A percentile compares a stretch with the other conserved stretches of the same genome.
These are phyloP conservation scores for Trichoderma hamatum DNA, from an alignment of 2,329 filamentous ascomycete species.

Conservation along the genomic window DNA sequence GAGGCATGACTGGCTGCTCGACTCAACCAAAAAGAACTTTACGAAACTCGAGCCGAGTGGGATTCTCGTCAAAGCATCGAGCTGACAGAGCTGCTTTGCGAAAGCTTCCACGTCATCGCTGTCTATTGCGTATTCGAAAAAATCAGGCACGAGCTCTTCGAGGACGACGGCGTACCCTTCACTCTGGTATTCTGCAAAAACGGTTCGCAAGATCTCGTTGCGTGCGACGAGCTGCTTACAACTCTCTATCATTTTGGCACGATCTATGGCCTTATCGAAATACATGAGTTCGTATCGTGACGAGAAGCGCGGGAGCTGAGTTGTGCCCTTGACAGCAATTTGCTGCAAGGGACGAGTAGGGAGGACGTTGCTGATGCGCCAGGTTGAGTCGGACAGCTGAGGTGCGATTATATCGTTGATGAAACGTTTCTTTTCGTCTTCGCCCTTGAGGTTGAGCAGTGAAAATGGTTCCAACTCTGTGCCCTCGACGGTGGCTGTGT, in stretches of 20 bases:
- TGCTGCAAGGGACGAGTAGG: conserved; percentile 62
- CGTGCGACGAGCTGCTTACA: conserved; percentile 60
- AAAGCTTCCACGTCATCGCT: conserved; percentile 52
- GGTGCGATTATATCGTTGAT: conserved; percentile 53
- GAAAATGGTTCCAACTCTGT: conserved; percentile 49
- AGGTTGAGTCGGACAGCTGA: conserved; percentile 53
- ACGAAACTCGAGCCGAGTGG: conserved; percentile 63
- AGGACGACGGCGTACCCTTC: conserved; percentile 62
- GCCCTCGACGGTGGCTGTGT: conserved; percentile 33
- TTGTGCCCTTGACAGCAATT: conserved; percentile 61
- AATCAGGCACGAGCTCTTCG: conserved; percentile 53
- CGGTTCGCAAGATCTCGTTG: conserved; percentile 68
- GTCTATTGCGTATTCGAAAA: conserved; percentile 57
- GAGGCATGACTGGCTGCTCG: conserved; percentile 45
- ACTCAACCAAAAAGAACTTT: conserved; percentile 57
- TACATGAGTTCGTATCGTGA: conserved; percentile 67
- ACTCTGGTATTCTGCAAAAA: conserved; percentile 59
- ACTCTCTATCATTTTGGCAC: conserved; percentile 50
- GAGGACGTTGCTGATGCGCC: conserved; percentile 58
- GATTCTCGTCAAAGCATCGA: conserved; percentile 59
- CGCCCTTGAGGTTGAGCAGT: conserved; percentile 47
- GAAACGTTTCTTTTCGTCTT: conserved; percentile 40
- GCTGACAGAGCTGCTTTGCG: conserved; percentile 54
- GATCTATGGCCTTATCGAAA: conserved; percentile 56
- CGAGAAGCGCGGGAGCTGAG: conserved; percentile 61